Percentiles rank a stretch among this genome's conserved stretches.
Conservation (phyloP, 2,329 filamentous ascomycete genomes). For the Fusarium continuum region DNA sequence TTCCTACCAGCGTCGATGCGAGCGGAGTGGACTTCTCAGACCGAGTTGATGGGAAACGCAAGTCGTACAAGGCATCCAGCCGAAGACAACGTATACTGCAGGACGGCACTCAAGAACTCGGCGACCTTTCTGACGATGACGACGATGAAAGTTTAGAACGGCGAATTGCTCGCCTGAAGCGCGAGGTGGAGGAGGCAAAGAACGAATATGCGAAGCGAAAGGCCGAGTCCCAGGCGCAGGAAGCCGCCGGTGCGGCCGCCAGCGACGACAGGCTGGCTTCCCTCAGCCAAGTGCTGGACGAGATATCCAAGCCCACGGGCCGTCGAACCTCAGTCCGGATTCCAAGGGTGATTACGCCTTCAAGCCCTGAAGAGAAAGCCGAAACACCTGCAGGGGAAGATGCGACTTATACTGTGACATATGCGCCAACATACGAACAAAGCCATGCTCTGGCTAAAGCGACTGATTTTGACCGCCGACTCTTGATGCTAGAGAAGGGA, state of each 20-base stretch:
- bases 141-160: conserved; percentile 79
- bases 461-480: conserved; percentile 85
- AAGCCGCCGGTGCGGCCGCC: conserved; percentile 57
- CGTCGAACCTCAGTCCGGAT: conserved; percentile 17
- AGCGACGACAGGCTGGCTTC: conserved; percentile 61
- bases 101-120: conserved; percentile 72
- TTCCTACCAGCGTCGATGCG: conserved; percentile 78
- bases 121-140: conserved; percentile 77
- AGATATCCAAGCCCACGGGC: conserved; percentile 58
- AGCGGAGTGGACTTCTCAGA: conserved; percentile 88
- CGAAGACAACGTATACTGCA: conserved; percentile 70
- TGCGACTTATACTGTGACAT: conserved; percentile 71
- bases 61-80: conserved; percentile 81
- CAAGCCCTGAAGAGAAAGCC: conserved; percentile 27
- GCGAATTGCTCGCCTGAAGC: conserved; percentile 82
- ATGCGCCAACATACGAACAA: conserved; percentile 71
- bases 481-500: conserved; percentile 80
- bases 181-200: conserved; percentile 82
- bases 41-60: conserved; percentile 81
- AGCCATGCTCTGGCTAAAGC: conserved; percentile 79
- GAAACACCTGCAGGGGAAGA: conserved; percentile 39
- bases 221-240: conserved; percentile 56
- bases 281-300: conserved; percentile 76
- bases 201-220: conserved; percentile 66
- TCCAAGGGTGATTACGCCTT: conserved; percentile 10